Percentiles rank a stretch among this genome's conserved stretches.
Conservation (phyloP, 768 basidiomycete genomes). For the Lactifluus piperatus region DNA sequence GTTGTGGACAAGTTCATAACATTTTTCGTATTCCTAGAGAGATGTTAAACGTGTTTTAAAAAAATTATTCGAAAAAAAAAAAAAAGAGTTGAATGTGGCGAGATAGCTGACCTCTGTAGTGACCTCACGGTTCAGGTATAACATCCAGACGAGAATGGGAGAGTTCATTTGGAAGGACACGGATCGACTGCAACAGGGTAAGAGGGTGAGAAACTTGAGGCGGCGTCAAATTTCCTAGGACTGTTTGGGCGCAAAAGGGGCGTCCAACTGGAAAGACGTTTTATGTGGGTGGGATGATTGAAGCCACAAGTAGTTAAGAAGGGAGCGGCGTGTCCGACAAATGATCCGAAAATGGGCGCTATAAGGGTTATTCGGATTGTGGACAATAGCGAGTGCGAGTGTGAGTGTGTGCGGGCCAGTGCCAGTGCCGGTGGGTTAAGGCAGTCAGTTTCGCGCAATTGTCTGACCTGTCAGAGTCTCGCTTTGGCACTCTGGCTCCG, state of each 20-base stretch:
- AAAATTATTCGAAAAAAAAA: too few species aligned
- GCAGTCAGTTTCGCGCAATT: too few species aligned
- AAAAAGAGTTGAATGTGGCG: too few species aligned
- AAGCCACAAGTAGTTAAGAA: neutral
- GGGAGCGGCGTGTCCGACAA: neutral
- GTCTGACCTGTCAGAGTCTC: too few species aligned
- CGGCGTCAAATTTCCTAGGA: slow-evolving; percentile 18
- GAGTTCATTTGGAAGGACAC: slow-evolving; percentile 35
- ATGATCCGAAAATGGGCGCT: slow-evolving; percentile 17
- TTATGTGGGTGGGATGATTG: slow-evolving; percentile 9
- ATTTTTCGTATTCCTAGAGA: slow-evolving; percentile 69
- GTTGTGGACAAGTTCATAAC: slow-evolving; percentile 47
- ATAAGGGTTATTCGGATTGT: neutral
- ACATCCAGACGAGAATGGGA: slow-evolving; percentile 74
- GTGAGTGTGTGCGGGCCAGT: neutral
- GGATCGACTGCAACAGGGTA: neutral
- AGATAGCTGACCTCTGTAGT: slow-evolving; percentile 43
- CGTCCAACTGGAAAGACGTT: neutral
- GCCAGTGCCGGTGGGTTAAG: neutral
- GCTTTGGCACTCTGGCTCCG: neutral
- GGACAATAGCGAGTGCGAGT: too few species aligned
- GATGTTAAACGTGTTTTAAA: neutral
- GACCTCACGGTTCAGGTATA: slow-evolving; percentile 68
- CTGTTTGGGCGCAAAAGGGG: slow-evolving; percentile 7
- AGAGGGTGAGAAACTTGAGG: neutral